Conservation (phyloP, 371 early-diverging fungal species). For the Thermomucor indicae-seudaticae region DNA sequence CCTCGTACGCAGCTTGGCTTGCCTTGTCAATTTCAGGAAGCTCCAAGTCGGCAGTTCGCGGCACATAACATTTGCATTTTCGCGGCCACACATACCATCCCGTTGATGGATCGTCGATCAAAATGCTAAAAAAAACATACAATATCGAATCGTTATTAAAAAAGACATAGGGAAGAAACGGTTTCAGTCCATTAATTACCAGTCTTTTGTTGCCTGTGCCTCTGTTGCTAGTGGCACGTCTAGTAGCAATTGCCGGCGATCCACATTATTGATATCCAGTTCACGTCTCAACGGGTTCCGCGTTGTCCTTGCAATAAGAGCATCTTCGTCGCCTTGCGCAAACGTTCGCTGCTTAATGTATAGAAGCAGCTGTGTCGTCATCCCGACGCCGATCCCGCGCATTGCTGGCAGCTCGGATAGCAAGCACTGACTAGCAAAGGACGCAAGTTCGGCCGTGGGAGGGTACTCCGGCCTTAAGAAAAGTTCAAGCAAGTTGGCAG, state of each 20-base stretch:
- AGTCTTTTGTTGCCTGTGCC: constrained; percentile 17
- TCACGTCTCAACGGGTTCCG: constrained; percentile 53
- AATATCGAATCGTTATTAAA: too few relatives aligned
- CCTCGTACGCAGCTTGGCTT: constrained; percentile 48
- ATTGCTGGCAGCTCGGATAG: constrained; percentile 70
- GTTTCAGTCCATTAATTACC: constrained; percentile 23
- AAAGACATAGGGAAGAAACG: not conserved
- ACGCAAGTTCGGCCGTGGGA: constrained; percentile 49
- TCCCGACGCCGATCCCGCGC: constrained; percentile 57
- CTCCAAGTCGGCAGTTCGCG: constrained; percentile 23
- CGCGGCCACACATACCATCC: constrained; percentile 84
- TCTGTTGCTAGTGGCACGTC: too few relatives aligned
- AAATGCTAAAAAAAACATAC: constrained; percentile 18
- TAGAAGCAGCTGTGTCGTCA: constrained; percentile 46
- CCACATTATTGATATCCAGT: too few relatives aligned
- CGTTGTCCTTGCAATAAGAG: constrained; percentile 31
- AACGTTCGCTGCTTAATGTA: constrained; percentile 59
- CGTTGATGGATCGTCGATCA: constrained; percentile 48
- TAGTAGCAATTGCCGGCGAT: too few relatives aligned
- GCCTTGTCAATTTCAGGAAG: constrained; percentile 43
- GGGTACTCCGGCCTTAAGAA: constrained; percentile 56
- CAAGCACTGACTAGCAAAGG: constrained; percentile 52
- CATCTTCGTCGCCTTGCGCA: constrained; percentile 43
- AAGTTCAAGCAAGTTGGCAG: constrained; percentile 70
- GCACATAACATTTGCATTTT: constrained; percentile 47